phyloP scores from a whole-genome alignment of 1,284 basidiomycete species.

The Fomes fomentarius region DNA sequence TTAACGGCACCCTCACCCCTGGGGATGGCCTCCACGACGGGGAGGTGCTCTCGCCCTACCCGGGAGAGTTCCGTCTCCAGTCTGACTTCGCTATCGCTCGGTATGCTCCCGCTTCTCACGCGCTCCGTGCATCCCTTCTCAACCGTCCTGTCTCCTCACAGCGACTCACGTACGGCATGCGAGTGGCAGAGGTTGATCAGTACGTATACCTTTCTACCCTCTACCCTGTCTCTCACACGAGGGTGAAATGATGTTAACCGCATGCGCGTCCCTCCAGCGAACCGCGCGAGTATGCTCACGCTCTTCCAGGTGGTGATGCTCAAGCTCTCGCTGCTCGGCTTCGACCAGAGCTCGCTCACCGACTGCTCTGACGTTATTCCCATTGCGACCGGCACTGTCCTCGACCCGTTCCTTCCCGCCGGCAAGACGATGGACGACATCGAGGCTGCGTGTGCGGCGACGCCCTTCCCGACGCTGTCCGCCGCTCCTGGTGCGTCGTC shows the following conservation, averaged over 20 bases:
- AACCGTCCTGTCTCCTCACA: constrained; percentile 1
- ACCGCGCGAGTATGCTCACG: constrained; percentile 32
- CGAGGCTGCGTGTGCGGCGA: constrained; percentile 15
- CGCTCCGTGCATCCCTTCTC: not conserved
- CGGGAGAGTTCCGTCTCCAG: constrained; percentile 40
- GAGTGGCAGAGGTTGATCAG: constrained; percentile 40
- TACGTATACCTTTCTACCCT: not conserved
- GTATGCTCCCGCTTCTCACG: not conserved
- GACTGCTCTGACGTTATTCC: constrained; percentile 44
- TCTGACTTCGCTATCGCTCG: constrained; percentile 36
- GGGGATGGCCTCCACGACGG: constrained; percentile 32
- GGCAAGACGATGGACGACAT: constrained; percentile 20
- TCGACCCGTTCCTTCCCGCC: constrained; percentile 29
- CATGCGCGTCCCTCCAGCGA: constrained; percentile 7
- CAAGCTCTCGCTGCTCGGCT: constrained; percentile 36
- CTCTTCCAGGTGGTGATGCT: constrained; percentile 31
- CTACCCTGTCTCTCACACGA: too few relatives aligned
- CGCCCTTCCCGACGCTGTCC: constrained; percentile 20
- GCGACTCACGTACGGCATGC: constrained; percentile 38
- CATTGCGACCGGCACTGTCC: constrained; percentile 18
- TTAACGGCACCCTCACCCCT: constrained; percentile 38
- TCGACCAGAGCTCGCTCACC: constrained; percentile 27
- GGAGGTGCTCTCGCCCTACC: constrained; percentile 35
- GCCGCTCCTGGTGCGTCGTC: constrained; percentile 12
- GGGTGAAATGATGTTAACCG: not conserved